A percentile compares a stretch with the other conserved stretches of the same genome.
phyloP scores from a whole-genome alignment of 2,329 filamentous ascomycete genomes.

The Metarhizium robertsii region DNA sequence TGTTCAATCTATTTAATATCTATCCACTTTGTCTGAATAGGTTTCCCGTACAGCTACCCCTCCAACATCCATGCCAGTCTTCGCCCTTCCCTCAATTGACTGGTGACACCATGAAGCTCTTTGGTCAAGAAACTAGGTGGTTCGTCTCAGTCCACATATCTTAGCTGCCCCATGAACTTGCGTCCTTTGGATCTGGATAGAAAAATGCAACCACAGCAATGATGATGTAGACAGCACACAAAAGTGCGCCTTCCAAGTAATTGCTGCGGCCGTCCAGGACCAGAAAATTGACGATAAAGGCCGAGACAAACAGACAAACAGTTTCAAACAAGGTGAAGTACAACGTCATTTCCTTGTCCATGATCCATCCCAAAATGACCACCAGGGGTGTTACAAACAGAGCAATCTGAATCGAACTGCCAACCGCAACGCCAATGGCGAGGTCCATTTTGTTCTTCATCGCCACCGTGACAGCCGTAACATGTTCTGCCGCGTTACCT shows the following conservation, averaged over 20 bases:
- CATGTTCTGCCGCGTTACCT: constrained; percentile 65
- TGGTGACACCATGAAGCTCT: too few relatives aligned
- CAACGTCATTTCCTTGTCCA: constrained; percentile 61
- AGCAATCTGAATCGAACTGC: constrained; percentile 63
- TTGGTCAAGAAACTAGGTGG: background rate
- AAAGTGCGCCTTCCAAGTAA: constrained; percentile 69
- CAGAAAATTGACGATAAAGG: constrained; percentile 81
- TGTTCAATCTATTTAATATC: background rate
- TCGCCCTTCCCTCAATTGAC: too few relatives aligned
- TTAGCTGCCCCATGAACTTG: constrained; percentile 28
- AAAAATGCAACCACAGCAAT: constrained; percentile 59
- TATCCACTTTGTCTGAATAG: too few relatives aligned
- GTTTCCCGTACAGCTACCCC: too few relatives aligned
- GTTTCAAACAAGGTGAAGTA: constrained; percentile 89
- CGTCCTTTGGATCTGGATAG: constrained; percentile 44
- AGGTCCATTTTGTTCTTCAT: constrained; percentile 71
- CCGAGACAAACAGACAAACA: constrained; percentile 72
- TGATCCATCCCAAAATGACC: constrained; percentile 63
- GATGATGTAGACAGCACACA: constrained; percentile 59
- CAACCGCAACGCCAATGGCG: constrained; percentile 62
- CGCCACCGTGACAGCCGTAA: constrained; percentile 61
- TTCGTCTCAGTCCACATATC: background rate
- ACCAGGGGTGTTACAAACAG: constrained; percentile 62
- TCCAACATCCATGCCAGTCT: too few relatives aligned
- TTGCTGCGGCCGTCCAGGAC: constrained; percentile 80